These are phyloP conservation scores for Inonotus hispidus DNA, from an alignment of 1,284 basidiomycete genomes.

Conservation along the genomic window DNA sequence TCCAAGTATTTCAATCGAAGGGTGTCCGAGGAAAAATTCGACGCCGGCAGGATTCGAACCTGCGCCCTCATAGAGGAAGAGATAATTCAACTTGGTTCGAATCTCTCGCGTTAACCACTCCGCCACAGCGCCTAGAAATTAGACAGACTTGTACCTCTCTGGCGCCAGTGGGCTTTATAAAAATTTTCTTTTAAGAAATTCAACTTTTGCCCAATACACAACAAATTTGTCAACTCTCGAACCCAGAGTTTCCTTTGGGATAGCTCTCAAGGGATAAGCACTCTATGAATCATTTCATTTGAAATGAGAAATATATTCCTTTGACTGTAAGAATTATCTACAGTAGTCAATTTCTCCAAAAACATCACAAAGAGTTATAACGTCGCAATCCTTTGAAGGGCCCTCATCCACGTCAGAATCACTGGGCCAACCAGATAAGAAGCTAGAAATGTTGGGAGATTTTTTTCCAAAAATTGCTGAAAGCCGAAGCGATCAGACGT, in stretches of 20 bases:
- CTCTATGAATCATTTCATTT: no score
- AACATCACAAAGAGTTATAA: no score
- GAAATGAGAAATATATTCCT: no score
- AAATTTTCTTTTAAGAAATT: no score
- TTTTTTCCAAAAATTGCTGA: conserved; percentile 73
- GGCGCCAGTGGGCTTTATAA: no score
- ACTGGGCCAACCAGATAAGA: conserved; percentile 9
- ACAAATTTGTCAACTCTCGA: no score
- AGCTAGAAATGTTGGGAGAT: conserved; percentile 5
- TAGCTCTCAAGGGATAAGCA: no score
- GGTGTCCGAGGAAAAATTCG: conserved; percentile 26
- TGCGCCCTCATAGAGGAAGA: conserved; percentile 59
- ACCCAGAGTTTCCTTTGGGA: no score
- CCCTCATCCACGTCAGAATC: neutral
- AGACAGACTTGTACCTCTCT: no score
- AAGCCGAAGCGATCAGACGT: conserved; percentile 70
- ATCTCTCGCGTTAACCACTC: conserved; percentile 20
- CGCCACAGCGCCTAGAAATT: conserved; percentile 18
- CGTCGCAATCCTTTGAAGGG: no score
- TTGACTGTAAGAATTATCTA: no score
- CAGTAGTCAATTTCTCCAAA: neutral
- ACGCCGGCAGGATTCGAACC: conserved; percentile 71
- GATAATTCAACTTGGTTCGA: conserved; percentile 14
- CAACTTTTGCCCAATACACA: no score
- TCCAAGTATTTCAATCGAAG: neutral